phyloP scores from a whole-genome alignment of 2,329 filamentous ascomycete species.

The Monilinia vaccinii-corymbosi region DNA sequence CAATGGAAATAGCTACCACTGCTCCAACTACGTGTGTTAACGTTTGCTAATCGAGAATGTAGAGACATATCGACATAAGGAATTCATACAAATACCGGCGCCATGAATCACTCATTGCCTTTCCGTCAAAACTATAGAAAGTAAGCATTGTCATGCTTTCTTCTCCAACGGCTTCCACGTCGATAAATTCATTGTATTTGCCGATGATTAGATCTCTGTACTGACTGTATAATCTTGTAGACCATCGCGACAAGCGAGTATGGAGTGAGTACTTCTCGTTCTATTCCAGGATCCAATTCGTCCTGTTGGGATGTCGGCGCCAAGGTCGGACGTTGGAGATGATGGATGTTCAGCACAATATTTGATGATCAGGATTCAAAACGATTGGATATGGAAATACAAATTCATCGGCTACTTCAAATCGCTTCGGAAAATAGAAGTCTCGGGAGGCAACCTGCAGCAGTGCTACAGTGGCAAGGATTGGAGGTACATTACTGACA shows the following conservation, averaged over 20 bases:
- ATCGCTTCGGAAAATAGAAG: neutral
- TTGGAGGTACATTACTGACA: neutral
- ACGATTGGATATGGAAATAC: neutral
- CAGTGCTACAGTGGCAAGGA: neutral
- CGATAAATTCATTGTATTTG: neutral
- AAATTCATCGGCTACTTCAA: neutral
- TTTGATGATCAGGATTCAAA: neutral
- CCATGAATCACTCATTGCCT: conserved; percentile 7
- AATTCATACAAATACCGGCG: neutral
- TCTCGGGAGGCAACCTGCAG: neutral
- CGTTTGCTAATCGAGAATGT: neutral
- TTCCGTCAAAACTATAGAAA: conserved; percentile 12
- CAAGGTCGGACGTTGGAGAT: neutral
- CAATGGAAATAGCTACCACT: neutral
- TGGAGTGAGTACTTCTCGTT: conserved; percentile 23
- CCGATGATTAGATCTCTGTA: neutral
- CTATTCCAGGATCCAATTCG: neutral
- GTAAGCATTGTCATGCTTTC: neutral
- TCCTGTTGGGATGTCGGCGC: neutral
- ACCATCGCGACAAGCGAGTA: conserved; percentile 28
- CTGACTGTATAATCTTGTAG: neutral
- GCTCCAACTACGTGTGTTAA: neutral
- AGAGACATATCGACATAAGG: neutral
- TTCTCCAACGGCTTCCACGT: neutral
- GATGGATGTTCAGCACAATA: neutral